Evolutionary conservation across 2,329 filamentous ascomycete genomes (phyloP).

Genomic region (Elsinoe necatrix): DNA sequence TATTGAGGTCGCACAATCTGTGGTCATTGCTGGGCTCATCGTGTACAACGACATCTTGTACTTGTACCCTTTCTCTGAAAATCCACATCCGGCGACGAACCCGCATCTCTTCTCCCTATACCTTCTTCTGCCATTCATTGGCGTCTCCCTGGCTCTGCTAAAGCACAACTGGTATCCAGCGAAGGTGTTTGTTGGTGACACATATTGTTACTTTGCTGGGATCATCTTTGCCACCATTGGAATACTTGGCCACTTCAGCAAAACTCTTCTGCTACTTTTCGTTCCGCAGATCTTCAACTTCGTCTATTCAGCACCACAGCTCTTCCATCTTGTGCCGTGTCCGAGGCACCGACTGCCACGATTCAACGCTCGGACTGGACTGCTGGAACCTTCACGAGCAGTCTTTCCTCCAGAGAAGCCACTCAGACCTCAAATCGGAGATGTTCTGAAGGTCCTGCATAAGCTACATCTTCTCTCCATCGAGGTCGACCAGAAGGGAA

Average conservation of each 20-base stretch:
- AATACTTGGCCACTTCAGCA: slow-evolving; percentile 95
- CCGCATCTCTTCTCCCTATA: slow-evolving; percentile 95
- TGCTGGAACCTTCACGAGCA: slow-evolving; percentile 80
- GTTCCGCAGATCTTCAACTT: slow-evolving; percentile 97
- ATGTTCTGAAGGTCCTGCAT: slow-evolving; percentile 59
- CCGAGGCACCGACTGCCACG: slow-evolving; percentile 83
- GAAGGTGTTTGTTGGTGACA: slow-evolving; percentile 92
- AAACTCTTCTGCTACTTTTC: slow-evolving; percentile 84
- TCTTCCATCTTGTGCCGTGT: slow-evolving; percentile 84
- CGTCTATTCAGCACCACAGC: slow-evolving; percentile 81
- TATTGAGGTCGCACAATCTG: slow-evolving; percentile 88
- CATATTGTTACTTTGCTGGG: slow-evolving; percentile 98
- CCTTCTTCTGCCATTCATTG: slow-evolving; percentile 86
- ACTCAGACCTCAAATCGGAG: slow-evolving; percentile 55
- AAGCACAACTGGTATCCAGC: slow-evolving; percentile 95
- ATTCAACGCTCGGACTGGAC: slow-evolving; percentile 75
- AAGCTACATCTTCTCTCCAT: slow-evolving; percentile 60
- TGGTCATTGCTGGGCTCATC: slow-evolving; percentile 79
- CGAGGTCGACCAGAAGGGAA: slow-evolving; percentile 56
- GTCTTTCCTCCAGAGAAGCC: slow-evolving; percentile 57
- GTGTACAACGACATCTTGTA: slow-evolving; percentile 83
- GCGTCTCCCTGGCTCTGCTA: slow-evolving; percentile 78
- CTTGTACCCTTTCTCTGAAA: slow-evolving; percentile 53
- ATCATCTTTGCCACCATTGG: slow-evolving; percentile 98
- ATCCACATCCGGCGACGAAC: slow-evolving; percentile 88